Base-by-base conservation (phyloP, 2,329 filamentous ascomycete species). In the Zasmidium citrigriseum region DNA sequence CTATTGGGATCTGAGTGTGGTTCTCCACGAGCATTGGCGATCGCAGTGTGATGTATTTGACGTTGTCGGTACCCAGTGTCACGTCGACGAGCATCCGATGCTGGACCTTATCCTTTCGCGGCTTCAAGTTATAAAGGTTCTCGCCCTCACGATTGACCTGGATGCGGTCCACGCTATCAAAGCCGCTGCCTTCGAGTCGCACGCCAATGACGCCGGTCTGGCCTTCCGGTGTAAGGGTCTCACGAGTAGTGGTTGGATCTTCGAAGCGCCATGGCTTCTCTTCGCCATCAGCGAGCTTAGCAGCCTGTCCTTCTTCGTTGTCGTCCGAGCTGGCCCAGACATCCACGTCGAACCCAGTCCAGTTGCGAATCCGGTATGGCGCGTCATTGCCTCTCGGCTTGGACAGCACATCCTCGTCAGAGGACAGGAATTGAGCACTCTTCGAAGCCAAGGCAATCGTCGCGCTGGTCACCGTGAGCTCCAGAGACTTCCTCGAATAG, bases 221-320 rank as follows among this genome's bases (percentile, higher is more conserved):
- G 7, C 87, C 89, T 71, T 99, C 95, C 0, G 91, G 88, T 4
- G 91, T 87, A 4, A 99, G 81, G 51, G 89, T 96, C 76, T 99
- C 95, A 75, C 95, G 89, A 83, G 97, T 96, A 68, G 95, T 95
- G 65, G 92, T 93, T 78, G 93, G 95, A 66, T 97, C 92, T 75
- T 99, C 95, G 63, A 99, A 99, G 64, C 92, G 89, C 95, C 95
- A 99, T 1, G 93, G 91, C 1, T 86, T 87, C 75, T 99, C 95
- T 69, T 96, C 86, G 9, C 95, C 96, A 69, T 99, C 96, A 57
- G 85, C 85, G 0, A 99, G 80, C 61, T 89, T 92, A 1, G 90
- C 85, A 4, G 88, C 88, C 58, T 90, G 86, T n/a, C 83, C 85
- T 61, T 84, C 83, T 45, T 87, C 84, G 54, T 89, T 88, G n/a